Evolutionary conservation across 331 rosid species (phyloP), one percentile per base, ranked within the genome.

Genomic region (Stylosanthes scabra): DNA sequence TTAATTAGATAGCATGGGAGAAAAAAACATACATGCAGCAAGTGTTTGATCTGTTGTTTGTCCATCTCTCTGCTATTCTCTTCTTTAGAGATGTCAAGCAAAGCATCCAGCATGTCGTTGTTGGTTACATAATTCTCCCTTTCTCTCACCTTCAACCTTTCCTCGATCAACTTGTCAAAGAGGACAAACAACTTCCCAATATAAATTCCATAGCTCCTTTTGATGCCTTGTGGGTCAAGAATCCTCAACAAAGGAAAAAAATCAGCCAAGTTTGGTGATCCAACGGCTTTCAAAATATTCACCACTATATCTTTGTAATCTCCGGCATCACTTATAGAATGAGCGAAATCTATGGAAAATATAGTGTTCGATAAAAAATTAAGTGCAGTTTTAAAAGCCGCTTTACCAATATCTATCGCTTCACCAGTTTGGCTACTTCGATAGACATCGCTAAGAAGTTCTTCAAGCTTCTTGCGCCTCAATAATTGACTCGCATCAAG

Each of bases 141-240:
- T 65, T 74, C 55, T 13, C 80, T 46, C 3, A 52, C n/a, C 44
- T 65, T 11, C 72, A 74, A 54, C 34, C 93, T 65, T 20, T 80
- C 74, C 3, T 55, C 12, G 7, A 88, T 52, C 27, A 83, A 42
- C 31, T n/a, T 8, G 20, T 71, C 82, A 2, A 75, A 10, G 47
- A 83, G 13, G 31, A 63, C 56, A 20, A 76, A 2, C 5, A 88
- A 0, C 64, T 72, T 85, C 2, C 49, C 14, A 10, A 50, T 4
- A 6, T 50, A 40, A 68, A 31, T 0, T 0, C 46, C 14, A 2
- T 9, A 37, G 1, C 78, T 55, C 42, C 15, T 67, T 39, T 77
- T 78, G 15, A 59, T 50, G 0, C 90, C 93, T 8, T 74, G 76
- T 10, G 75, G 75, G n/a, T 86, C 90, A 52, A 88, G 1, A 63